Base-by-base conservation (phyloP, 2,329 filamentous ascomycete species). In the Scedosporium minutisporum region DNA sequence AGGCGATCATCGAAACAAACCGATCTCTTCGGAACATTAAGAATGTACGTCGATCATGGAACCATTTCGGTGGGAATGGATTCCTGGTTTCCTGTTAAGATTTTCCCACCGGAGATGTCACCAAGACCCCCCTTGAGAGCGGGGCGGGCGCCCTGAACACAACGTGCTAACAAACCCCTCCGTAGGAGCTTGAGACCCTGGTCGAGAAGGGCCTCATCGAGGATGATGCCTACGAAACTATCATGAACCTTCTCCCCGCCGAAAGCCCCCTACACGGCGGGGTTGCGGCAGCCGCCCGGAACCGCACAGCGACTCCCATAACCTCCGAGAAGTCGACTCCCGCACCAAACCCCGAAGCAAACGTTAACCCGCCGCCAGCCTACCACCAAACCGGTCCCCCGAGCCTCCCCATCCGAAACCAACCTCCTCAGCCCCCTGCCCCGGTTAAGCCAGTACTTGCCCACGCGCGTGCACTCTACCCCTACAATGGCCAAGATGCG, bases 171-270 rank as follows among this genome's bases (percentile, higher is more conserved):
- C 48, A 41, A 23, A 48, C 44, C n/a, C n/a, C n/a, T 1, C 9
- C 60, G 38, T 68, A 96, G 93, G 93, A 97, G 78, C 89, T 97
- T 65, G 92, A 96, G 75, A 89, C 87, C 68, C 89, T 97, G 65
- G 84, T 91, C 68, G 93, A 96, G 73, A 86, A 89, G 70, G 87
- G 87, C 67, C 81, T 93, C 71, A 90, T 97, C 73, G 86, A 83
- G 66, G 87, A 90, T 64, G 78, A 86, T 63, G 86, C 88, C 71
- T 91, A 93, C 72, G 87, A 90, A 70, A 82, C 82, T 60, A 91
- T 97, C 73, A 81, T 87, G 71, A 77, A 80, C 66, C 82, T 90
- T 69, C 87, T 97, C 38, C 93, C 93, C 42, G 77, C 82, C 67
- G 89, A 92, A 71, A 84, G 84, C 16, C 78, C 84, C 21, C 79